Evolutionary conservation across 495 filamentous ascomycete genomes (phyloP).

Genomic region (Poronia punctata): DNA sequence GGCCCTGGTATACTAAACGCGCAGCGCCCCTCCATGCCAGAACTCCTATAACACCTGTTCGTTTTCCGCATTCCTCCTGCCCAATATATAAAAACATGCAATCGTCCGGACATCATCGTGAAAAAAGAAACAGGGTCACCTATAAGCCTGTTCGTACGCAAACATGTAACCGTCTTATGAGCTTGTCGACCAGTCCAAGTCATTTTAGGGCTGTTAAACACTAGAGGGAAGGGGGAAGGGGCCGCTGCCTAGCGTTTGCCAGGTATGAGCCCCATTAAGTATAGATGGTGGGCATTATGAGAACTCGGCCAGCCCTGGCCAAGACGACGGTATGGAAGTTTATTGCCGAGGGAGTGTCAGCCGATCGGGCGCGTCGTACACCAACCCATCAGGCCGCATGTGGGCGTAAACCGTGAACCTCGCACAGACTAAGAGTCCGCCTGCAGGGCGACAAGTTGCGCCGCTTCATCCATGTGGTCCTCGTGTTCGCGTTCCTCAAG

Average conservation of each 20-base stretch:
- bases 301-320: too few species aligned
- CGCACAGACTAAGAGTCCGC: slow-evolving; percentile 1
- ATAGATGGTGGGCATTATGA: too few species aligned
- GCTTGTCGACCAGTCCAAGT: too few species aligned
- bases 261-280: too few species aligned
- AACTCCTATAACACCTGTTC: slow-evolving; percentile 5
- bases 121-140: not conserved
- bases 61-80: slow-evolving; percentile 7
- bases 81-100: slow-evolving; percentile 3
- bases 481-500: slow-evolving; percentile 6
- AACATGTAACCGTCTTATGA: not conserved
- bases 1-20: slow-evolving; percentile 7
- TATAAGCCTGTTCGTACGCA: not conserved
- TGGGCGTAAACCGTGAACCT: too few species aligned
- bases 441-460: slow-evolving; percentile 8
- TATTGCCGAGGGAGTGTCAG: too few species aligned
- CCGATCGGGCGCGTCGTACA: too few species aligned
- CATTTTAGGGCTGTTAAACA: too few species aligned
- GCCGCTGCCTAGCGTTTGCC: too few species aligned
- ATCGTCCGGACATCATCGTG: slow-evolving; percentile 4
- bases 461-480: slow-evolving; percentile 1
- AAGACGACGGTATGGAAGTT: too few species aligned
- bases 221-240: too few species aligned
- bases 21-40: not conserved
- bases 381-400: too few species aligned